Evolutionary conservation across 139 green algal species (phyloP).

Genomic region (Nannochloris sp.): DNA sequence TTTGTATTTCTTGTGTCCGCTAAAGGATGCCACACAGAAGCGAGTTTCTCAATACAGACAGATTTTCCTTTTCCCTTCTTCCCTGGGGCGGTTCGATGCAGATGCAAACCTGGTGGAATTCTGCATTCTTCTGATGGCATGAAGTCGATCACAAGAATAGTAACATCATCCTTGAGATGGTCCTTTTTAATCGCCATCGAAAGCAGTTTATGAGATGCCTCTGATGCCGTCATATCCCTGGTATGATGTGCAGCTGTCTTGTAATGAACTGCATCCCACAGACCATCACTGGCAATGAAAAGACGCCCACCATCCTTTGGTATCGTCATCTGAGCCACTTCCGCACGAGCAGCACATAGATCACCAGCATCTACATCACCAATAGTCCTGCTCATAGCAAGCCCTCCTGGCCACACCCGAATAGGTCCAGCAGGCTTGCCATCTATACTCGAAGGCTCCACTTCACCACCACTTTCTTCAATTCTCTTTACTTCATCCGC

Average conservation of each 20-base stretch:
- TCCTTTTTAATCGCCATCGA: conserved; percentile 36
- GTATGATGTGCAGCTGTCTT: conserved; percentile 53
- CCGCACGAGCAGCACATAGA: conserved; percentile 35
- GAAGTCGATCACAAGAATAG: conserved; percentile 52
- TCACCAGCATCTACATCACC: conserved; percentile 56
- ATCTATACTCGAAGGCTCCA: conserved; percentile 22
- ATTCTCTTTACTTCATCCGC: conserved; percentile 55
- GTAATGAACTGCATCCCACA: conserved; percentile 75
- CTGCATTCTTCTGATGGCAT: conserved; percentile 11
- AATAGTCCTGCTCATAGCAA: conserved; percentile 77
- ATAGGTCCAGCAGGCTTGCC: conserved; percentile 50
- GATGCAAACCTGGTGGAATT: conserved; percentile 7
- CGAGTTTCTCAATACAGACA: conserved; percentile 8
- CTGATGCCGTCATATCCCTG: conserved; percentile 31
- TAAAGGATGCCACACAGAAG: conserved; percentile 21
- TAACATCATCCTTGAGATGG: conserved; percentile 47
- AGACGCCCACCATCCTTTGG: conserved; percentile 65
- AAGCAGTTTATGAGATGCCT: conserved; percentile 45
- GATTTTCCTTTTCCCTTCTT: conserved; percentile 1
- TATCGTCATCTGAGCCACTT: conserved; percentile 59
- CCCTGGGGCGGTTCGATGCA: neutral
- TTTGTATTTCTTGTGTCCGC: neutral
- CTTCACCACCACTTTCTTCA: conserved; percentile 35
- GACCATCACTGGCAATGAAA: conserved; percentile 78
- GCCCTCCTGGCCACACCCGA: conserved; percentile 81